A percentile compares a stretch with the other conserved stretches of the same genome.
These are phyloP conservation scores for Curvularia verruculosa DNA, from an alignment of 2,329 filamentous ascomycete genomes.

Conservation along the genomic window DNA sequence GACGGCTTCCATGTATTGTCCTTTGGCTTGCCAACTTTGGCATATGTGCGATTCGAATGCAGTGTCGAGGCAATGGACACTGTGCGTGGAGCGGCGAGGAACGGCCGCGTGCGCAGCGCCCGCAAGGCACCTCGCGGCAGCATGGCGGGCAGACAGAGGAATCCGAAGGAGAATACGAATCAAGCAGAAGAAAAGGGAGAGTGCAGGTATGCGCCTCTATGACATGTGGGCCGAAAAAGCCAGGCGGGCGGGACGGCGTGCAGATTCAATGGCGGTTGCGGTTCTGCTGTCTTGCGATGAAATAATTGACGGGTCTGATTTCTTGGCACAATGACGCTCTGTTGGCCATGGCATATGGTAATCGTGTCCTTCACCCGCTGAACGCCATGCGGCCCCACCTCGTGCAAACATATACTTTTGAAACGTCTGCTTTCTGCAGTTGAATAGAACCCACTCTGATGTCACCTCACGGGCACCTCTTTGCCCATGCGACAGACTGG, in stretches of 20 bases:
- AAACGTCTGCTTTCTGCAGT: conserved; percentile 2
- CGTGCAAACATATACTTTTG: background rate
- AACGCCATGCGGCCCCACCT: conserved; percentile 13
- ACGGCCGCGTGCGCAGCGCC: conserved; percentile 41
- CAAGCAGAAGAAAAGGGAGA: conserved; percentile 18
- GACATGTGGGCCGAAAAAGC: conserved; percentile 2
- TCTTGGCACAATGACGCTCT: conserved; percentile 23
- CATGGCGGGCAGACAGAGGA: conserved; percentile 33
- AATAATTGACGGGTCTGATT: conserved; percentile 27
- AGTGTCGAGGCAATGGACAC: conserved; percentile 36
- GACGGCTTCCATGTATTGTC: conserved; percentile 52
- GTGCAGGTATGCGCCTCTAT: conserved; percentile 7
- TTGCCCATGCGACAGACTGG: conserved; percentile 49
- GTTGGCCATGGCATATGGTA: conserved; percentile 11
- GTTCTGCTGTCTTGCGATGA: conserved; percentile 20
- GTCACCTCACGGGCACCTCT: conserved; percentile 36
- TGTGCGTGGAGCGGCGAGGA: conserved; percentile 33
- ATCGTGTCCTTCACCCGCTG: conserved; percentile 21
- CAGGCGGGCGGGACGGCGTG: background rate
- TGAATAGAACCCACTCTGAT: conserved; percentile 34
- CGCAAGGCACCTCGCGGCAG: conserved; percentile 44
- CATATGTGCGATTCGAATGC: conserved; percentile 37
- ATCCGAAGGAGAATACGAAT: conserved; percentile 21
- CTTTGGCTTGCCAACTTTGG: conserved; percentile 32
- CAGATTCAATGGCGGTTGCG: background rate